phyloP scores from a whole-genome alignment of 192 early-diverging fungal genomes.

The Allomyces macrogynus region DNA sequence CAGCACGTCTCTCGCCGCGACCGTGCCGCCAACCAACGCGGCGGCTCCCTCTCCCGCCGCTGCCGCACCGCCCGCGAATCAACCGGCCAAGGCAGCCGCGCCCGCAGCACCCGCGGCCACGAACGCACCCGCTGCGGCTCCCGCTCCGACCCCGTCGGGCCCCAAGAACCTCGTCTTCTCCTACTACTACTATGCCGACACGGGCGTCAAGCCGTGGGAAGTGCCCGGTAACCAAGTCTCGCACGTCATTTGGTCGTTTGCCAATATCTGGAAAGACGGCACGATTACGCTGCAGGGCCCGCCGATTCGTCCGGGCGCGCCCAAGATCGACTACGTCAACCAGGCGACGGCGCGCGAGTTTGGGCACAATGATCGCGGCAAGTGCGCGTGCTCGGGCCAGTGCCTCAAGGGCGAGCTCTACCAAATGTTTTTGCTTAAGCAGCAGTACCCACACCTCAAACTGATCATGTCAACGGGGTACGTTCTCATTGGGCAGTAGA shows the following conservation, averaged over 20 bases:
- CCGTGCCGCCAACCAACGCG: too few species aligned
- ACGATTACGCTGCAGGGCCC: neutral
- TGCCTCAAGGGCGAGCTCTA: neutral
- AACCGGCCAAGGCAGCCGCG: too few species aligned
- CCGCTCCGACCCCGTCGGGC: too few species aligned
- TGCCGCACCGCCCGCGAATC: too few species aligned
- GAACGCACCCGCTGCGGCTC: too few species aligned
- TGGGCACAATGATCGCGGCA: neutral
- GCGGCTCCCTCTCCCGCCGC: too few species aligned
- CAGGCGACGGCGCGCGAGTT: neutral
- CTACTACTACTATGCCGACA: neutral
- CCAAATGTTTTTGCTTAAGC: constrained; percentile 4
- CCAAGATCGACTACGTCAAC: neutral
- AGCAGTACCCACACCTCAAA: constrained; percentile 4
- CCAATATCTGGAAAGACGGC: neutral
- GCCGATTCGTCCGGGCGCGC: neutral
- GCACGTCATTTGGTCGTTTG: neutral
- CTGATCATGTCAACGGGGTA: neutral
- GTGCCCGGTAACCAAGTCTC: neutral
- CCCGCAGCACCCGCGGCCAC: too few species aligned
- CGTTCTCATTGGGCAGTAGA: neutral
- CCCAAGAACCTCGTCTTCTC: neutral
- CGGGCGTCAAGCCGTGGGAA: neutral
- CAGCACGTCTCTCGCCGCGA: too few species aligned
- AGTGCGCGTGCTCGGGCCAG: neutral